These are phyloP conservation scores for Penicillium chermesinum DNA, from an alignment of 495 filamentous ascomycete genomes.

Conservation along the genomic window DNA sequence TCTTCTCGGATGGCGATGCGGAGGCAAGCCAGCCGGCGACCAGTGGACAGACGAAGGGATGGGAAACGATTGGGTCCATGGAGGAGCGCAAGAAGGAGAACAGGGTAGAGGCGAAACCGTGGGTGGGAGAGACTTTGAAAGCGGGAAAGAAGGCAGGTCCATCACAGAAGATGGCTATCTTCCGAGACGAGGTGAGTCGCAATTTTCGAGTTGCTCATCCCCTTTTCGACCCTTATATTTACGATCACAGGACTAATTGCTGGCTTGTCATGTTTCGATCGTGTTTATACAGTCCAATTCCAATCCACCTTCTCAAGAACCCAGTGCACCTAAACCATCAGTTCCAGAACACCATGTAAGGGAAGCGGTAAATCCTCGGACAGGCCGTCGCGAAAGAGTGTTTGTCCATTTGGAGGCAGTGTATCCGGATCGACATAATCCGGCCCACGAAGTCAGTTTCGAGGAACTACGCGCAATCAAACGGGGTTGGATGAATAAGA, in stretches of 20 bases:
- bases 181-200: slow-evolving; percentile 89
- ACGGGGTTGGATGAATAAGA: slow-evolving; percentile 68
- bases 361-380: slow-evolving; percentile 71
- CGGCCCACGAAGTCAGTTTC: slow-evolving; percentile 70
- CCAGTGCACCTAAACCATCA: slow-evolving; percentile 27
- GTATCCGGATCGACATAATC: slow-evolving; percentile 69
- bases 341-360: slow-evolving; percentile 54
- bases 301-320: slow-evolving; percentile 29
- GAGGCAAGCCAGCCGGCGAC: slow-evolving; percentile 38
- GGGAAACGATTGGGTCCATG: slow-evolving; percentile 86
- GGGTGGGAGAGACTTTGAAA: slow-evolving; percentile 88
- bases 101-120: slow-evolving; percentile 75
- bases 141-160: slow-evolving; percentile 71
- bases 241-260: slow-evolving; percentile 96
- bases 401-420: slow-evolving; percentile 80
- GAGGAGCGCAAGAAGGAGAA: slow-evolving; percentile 94
- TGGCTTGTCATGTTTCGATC: slow-evolving; percentile 54
- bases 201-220: slow-evolving; percentile 18
- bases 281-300: slow-evolving; percentile 57
- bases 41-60: slow-evolving; percentile 58
- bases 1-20: slow-evolving; percentile 74
- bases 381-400: slow-evolving; percentile 73
- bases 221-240: slow-evolving; percentile 63
- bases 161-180: slow-evolving; percentile 79
- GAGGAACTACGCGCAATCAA: slow-evolving; percentile 82